These are phyloP conservation scores for Phytophthora kernoviae DNA, from an alignment of 352 stramenopile genomes.

Conservation along the genomic window DNA sequence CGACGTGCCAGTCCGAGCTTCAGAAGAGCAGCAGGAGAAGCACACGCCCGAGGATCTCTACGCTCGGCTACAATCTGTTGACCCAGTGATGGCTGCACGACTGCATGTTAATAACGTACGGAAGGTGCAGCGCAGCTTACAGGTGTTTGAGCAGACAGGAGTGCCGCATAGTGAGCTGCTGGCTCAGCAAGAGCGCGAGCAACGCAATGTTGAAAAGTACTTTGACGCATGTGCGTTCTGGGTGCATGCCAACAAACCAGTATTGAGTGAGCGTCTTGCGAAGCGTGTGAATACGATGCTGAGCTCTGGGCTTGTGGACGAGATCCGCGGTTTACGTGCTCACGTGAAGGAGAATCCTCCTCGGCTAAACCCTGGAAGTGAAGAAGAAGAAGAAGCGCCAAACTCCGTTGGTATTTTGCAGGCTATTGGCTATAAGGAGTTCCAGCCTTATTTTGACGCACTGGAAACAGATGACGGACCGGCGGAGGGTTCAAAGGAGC, in stretches of 20 bases:
- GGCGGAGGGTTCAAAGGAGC: slow-evolving; percentile 21
- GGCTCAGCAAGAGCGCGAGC: slow-evolving; percentile 52
- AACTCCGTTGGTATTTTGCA: slow-evolving; percentile 81
- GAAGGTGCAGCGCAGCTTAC: slow-evolving; percentile 85
- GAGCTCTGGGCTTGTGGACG: slow-evolving; percentile 69
- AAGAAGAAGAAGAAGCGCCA: slow-evolving; percentile 36
- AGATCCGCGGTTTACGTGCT: slow-evolving; percentile 66
- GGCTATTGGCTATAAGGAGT: slow-evolving; percentile 93
- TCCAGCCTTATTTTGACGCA: slow-evolving; percentile 81
- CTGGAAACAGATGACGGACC: slow-evolving; percentile 40
- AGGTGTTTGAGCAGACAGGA: slow-evolving; percentile 86
- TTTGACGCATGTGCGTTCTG: slow-evolving; percentile 88
- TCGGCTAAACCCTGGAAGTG: slow-evolving; percentile 17
- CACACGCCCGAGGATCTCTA: slow-evolving; percentile 68
- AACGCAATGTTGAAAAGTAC: slow-evolving; percentile 55
- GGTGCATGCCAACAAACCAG: slow-evolving; percentile 75
- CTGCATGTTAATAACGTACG: slow-evolving; percentile 89
- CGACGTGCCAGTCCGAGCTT: slow-evolving; percentile 48
- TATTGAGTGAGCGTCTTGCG: slow-evolving; percentile 67
- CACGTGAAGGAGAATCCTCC: slow-evolving; percentile 58
- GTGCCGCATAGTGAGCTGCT: slow-evolving; percentile 75
- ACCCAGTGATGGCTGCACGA: slow-evolving; percentile 81
- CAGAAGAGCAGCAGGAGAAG: slow-evolving; percentile 14
- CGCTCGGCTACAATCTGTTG: slow-evolving; percentile 60
- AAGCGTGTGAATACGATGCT: slow-evolving; percentile 87